These are phyloP conservation scores for Zygnema circumcarinatum DNA, from an alignment of 139 green algal species.

Conservation along the genomic window DNA sequence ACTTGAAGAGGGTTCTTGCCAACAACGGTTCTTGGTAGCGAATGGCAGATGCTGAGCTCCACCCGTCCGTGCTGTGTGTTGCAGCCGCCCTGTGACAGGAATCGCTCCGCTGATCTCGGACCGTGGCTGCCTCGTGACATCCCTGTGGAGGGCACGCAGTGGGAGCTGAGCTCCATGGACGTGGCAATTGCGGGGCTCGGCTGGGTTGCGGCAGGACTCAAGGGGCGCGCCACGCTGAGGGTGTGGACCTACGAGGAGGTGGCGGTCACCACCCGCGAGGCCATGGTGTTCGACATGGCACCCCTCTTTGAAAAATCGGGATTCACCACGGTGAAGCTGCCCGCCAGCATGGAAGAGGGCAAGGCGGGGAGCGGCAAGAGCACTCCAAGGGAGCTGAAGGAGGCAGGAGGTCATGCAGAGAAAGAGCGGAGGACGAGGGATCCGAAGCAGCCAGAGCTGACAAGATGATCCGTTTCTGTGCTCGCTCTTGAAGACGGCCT, in stretches of 20 bases:
- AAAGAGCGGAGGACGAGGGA: no score
- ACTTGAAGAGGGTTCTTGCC: no score
- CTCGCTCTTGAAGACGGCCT: no score
- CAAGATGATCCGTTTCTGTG: no score
- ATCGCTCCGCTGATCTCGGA: constrained; percentile 55
- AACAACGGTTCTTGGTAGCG: no score
- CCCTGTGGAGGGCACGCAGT: constrained; percentile 67
- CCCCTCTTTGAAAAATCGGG: constrained; percentile 80
- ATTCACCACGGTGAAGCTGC: constrained; percentile 61
- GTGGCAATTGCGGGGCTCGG: constrained; percentile 78
- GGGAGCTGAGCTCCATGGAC: constrained; percentile 54
- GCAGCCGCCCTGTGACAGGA: constrained; percentile 33
- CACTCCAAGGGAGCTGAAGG: no score
- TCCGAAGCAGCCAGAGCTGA: no score
- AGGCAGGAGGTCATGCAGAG: no score
- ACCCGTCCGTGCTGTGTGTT: no score
- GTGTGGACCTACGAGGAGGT: constrained; percentile 85
- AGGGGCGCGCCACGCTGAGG: constrained; percentile 73
- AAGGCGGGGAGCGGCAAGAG: neutral
- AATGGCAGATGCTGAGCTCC: no score
- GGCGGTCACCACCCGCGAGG: constrained; percentile 79
- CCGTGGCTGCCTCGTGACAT: constrained; percentile 65
- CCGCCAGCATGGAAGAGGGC: neutral
- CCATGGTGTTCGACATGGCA: constrained; percentile 85
- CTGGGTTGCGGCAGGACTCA: constrained; percentile 85